Evolutionary conservation across 768 basidiomycete genomes (phyloP).

Genomic region (Hypholoma fasciculare): DNA sequence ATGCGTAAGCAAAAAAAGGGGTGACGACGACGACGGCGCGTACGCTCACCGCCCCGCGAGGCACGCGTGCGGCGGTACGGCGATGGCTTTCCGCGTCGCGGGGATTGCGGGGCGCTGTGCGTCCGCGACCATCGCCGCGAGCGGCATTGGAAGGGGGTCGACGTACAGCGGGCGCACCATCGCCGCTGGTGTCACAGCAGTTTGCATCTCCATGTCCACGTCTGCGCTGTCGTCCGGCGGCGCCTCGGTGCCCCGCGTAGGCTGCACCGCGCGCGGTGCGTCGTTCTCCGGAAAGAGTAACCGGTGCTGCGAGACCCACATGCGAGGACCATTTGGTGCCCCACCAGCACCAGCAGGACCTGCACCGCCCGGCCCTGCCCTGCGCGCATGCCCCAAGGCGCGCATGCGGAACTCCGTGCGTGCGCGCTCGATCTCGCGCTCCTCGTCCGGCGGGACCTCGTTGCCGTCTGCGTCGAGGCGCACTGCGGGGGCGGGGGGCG

Average conservation of each 20-base stretch:
- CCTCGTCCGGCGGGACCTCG: conserved; percentile 62
- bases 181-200: no score
- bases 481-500: conserved; percentile 25
- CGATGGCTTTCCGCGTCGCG: conserved; percentile 19
- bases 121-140: conserved; percentile 46
- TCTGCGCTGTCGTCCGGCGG: background rate
- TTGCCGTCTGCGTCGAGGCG: conserved; percentile 61
- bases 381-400: no score
- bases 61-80: conserved; percentile 34
- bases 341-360: no score
- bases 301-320: no score
- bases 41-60: conserved; percentile 39
- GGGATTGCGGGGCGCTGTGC: conserved; percentile 15
- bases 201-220: no score
- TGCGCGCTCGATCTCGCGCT: conserved; percentile 57
- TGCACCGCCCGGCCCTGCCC: no score
- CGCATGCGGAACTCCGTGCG: conserved; percentile 49
- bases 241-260: background rate
- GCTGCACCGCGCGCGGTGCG: conserved; percentile 19
- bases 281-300: no score
- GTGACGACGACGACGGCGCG: no score
- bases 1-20: no score
- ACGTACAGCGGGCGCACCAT: conserved; percentile 20
- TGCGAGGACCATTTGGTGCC: no score
- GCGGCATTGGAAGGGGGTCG: conserved; percentile 57